Evolutionary conservation across 495 filamentous ascomycete genomes (phyloP), one percentile per base, ranked within the genome.

Genomic region (Hypoxylon subgilvum): DNA sequence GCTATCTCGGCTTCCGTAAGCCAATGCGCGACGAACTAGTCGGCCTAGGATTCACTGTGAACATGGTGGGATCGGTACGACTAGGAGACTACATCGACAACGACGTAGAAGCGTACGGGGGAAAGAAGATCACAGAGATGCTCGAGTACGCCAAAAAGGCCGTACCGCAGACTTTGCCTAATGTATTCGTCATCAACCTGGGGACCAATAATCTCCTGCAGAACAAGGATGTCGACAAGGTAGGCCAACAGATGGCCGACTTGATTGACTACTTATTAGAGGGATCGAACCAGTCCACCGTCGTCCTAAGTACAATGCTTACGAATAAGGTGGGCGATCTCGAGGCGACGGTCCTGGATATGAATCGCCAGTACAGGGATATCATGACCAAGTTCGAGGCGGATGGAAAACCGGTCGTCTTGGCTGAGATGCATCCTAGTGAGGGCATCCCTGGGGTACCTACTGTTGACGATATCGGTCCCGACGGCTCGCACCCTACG

Each of bases 1-100:
- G 79, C 32, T 73, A 74, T n/a, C 76, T 83, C 56, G 81, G 81
- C 17, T 85, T 84, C 64, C 79, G 82, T 28, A 70, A 70, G 13
- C 58, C 70, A 52, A 69, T 79, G 21, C 64, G 61, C 13, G 67
- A 72, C 32, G 40, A 63, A 5, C 70, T 79, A 1, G 45, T 56
- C 14, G 55, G 52, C 1, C 55, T 49, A 19, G 62, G 64, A 1
- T 52, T 47, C 13, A 41, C 61, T 0, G 64, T 73, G 22, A 72
- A 69, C 52, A 67, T 69, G 53, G 71, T 73, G 17, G 71, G 71
- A 0, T 60, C 55, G 10, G 57, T 66, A 27, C 51, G 55, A n/a
- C 52, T 69, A n/a, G 71, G 71, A 14, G 52, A 67, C 32, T 71
- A 71, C 32, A 28, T 43, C 13, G 67, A 72, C 56, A 71, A 71